A percentile compares a stretch with the other conserved stretches of the same genome.
Evolutionary conservation across 345 rosid species (phyloP).

Genomic region (sweet orange (Citrus sinensis)): DNA sequence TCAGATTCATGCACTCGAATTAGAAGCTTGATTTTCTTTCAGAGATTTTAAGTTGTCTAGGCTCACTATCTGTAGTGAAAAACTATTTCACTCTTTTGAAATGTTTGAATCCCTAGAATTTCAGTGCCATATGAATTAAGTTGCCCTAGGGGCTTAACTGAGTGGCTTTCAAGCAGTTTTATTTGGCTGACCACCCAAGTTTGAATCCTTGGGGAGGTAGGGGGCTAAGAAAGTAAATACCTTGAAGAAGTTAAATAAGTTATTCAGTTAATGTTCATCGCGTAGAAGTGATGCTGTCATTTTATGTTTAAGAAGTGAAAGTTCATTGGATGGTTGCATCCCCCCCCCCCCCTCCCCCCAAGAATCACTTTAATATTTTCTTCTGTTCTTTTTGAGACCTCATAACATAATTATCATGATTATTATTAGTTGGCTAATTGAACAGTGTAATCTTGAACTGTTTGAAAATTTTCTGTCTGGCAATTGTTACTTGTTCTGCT

Average conservation of each 20-base stretch:
- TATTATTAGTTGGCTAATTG: neutral
- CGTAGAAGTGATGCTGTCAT: no score
- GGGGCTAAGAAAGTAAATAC: no score
- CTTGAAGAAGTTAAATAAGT: no score
- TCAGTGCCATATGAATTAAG: neutral
- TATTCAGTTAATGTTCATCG: no score
- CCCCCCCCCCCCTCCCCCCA: no score
- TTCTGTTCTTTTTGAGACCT: neutral
- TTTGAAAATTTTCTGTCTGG: neutral
- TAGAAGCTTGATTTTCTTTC: neutral
- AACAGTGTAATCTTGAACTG: neutral
- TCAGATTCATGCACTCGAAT: neutral
- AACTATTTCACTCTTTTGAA: neutral
- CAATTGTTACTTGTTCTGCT: conserved; percentile 17
- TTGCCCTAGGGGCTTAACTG: no score
- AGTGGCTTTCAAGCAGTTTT: no score
- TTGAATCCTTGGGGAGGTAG: no score
- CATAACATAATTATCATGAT: neutral
- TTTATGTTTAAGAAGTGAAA: neutral
- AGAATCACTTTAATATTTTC: neutral
- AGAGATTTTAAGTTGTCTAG: neutral
- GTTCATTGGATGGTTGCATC: no score
- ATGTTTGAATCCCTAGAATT: neutral
- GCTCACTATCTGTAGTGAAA: neutral
- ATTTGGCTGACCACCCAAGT: no score